Evolutionary conservation across 352 stramenopile species (phyloP).

Genomic region (Pythium apleroticum): DNA sequence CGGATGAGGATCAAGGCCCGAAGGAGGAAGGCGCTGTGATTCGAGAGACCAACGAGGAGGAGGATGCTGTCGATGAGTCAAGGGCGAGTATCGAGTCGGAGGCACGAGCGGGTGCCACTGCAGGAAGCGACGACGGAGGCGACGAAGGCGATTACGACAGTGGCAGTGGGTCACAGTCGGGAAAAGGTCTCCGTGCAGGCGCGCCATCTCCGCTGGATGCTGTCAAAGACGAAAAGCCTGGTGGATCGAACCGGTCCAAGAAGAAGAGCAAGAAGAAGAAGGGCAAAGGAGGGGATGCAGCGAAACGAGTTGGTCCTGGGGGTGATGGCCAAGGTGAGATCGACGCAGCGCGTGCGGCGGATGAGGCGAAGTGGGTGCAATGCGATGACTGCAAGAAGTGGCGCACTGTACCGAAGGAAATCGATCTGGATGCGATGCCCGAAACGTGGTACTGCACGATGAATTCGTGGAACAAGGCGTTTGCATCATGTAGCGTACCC

Average conservation of each 20-base stretch:
- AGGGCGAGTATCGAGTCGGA: neutral
- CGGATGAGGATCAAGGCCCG: neutral
- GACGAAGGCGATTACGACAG: conserved; percentile 15
- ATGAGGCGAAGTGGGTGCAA: conserved; percentile 93
- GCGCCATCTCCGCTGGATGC: neutral
- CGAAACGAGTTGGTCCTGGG: conserved; percentile 24
- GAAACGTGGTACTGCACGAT: conserved; percentile 96
- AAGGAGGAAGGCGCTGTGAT: neutral
- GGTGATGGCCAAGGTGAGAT: too few relatives aligned
- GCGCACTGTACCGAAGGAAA: conserved; percentile 88
- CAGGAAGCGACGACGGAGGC: neutral
- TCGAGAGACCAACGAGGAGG: neutral
- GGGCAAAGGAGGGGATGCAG: conserved; percentile 17
- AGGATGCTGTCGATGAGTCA: neutral
- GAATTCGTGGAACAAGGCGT: conserved; percentile 91
- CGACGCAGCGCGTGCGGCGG: conserved; percentile 29
- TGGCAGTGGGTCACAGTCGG: conserved; percentile 18
- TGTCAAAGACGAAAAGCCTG: conserved; percentile 12
- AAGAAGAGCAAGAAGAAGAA: conserved; percentile 34
- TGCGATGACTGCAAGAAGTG: conserved; percentile 96
- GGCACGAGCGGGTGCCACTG: neutral
- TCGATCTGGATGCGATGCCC: conserved; percentile 90
- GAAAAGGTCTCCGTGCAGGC: neutral
- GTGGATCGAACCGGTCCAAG: conserved; percentile 17
- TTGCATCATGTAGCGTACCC: conserved; percentile 84